Percentiles rank a stretch among this genome's conserved stretches.
Conservation (phyloP, 2,329 filamentous ascomycete genomes). For the Botryotinia narcissicola region DNA sequence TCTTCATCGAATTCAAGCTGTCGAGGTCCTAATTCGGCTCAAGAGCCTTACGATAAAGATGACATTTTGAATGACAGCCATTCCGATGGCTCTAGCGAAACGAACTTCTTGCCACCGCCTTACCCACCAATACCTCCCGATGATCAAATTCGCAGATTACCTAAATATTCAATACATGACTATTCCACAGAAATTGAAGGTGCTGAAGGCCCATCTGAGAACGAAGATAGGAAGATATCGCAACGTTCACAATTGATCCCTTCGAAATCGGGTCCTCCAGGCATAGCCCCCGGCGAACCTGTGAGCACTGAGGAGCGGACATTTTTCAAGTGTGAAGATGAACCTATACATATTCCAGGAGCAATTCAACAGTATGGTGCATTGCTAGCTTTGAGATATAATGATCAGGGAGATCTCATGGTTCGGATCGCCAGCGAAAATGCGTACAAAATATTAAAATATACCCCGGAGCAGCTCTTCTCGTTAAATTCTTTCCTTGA, state of each 20-base stretch:
- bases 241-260: conserved; percentile 25
- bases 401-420: conserved; percentile 62
- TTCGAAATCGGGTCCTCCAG: conserved; percentile 25
- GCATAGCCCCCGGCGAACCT: conserved; percentile 22
- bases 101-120: conserved; percentile 25
- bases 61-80: background rate
- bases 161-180: background rate
- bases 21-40: background rate
- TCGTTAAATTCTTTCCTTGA: conserved; percentile 74
- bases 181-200: background rate
- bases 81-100: conserved; percentile 3
- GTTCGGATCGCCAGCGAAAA: conserved; percentile 82
- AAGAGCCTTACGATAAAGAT: background rate
- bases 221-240: conserved; percentile 20
- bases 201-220: background rate
- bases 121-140: conserved; percentile 25
- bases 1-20: background rate
- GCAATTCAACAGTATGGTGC: conserved; percentile 71
- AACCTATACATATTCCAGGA: conserved; percentile 71
- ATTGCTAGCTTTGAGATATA: conserved; percentile 70
- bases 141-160: conserved; percentile 24
- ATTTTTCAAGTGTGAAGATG: conserved; percentile 70
- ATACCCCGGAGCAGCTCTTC: conserved; percentile 74
- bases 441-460: conserved; percentile 69
- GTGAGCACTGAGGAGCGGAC: conserved; percentile 14